Evolutionary conservation across 192 early-diverging fungal genomes (phyloP).

Genomic region (Coemansia biformis): DNA sequence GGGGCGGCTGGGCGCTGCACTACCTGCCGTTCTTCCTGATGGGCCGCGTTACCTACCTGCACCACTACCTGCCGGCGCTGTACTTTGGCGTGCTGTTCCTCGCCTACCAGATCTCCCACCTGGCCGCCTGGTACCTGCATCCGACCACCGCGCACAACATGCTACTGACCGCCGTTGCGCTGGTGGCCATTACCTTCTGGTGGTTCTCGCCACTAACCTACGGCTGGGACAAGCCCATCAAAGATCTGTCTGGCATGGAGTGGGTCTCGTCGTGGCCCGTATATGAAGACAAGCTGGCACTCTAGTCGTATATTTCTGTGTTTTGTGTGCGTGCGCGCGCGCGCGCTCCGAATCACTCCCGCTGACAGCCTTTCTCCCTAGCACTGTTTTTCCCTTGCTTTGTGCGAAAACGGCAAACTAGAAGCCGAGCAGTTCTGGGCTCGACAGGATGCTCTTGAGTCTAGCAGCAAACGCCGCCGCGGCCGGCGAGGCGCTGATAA

Average conservation of each 20-base stretch:
- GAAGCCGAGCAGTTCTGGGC: conserved; percentile 37
- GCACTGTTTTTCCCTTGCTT: no score
- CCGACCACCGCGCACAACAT: background rate
- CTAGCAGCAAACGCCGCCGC: conserved; percentile 20
- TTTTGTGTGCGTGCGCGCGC: background rate
- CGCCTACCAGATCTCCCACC: conserved; percentile 55
- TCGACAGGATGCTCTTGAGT: conserved; percentile 37
- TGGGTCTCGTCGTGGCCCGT: conserved; percentile 39
- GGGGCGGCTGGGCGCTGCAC: conserved; percentile 66
- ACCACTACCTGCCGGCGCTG: conserved; percentile 71
- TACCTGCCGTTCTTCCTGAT: conserved; percentile 73
- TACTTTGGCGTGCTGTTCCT: conserved; percentile 67
- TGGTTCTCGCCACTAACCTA: conserved; percentile 49
- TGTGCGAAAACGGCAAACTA: no score
- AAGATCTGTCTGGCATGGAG: conserved; percentile 32
- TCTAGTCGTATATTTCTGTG: conserved; percentile 11
- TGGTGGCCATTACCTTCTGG: conserved; percentile 25
- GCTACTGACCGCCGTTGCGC: background rate
- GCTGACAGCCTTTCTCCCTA: no score
- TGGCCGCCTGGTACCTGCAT: conserved; percentile 31
- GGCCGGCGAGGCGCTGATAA: conserved; percentile 25
- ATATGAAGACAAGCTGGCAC: conserved; percentile 22
- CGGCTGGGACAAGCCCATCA: conserved; percentile 40
- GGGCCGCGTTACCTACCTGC: conserved; percentile 73
- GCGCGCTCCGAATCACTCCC: no score